Evolutionary conservation across 2,329 filamentous ascomycete genomes (phyloP), one percentile per base, ranked within the genome.

Genomic region (Arthrobotrys sphaeroides): DNA sequence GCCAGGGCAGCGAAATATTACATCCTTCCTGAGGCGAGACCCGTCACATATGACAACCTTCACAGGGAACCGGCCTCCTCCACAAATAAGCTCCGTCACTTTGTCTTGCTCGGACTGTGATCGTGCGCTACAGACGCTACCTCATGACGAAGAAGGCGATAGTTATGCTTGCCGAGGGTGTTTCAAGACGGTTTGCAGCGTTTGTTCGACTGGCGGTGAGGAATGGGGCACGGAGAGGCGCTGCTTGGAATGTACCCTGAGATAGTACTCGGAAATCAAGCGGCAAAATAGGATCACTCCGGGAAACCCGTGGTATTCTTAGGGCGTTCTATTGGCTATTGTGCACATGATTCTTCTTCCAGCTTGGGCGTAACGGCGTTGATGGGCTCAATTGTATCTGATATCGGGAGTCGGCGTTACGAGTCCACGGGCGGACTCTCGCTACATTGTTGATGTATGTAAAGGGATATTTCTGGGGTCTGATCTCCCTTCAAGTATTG

Each of bases 201-300:
- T 55, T 12, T 77, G 73, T 18, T 77, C 73, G 20, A 77, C 67
- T 12, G 73, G 73, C 24, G 73, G 73, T 1, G 59, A 67, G 53
- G 73, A 77, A 55, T 77, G 73, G 73, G 73, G 65, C 5, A 77
- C 67, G 73, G 73, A 77, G 20, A 72, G 73, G n/a, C 42, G 60
- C 13, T 77, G 73, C 51, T 20, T 77, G 40, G 73, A 77, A 24
- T 77, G 73, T 22, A 45, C 53, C 9, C 20, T 77, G 6, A 57
- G 73, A 10, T 72, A 53, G 73, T 33, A 45, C 45, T 13, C 20
- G 72, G 13, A 40, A 66, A 10, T 72, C 31, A 70, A 51, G 18
- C n/a, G 5, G 5, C 20, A 18, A 31, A 42, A 10, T 18, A 47
- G n/a, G 16, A 18, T 4, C 20, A 22, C 36, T 28, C n/a, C 20